These are phyloP conservation scores for Cyclaneusma minus DNA, from an alignment of 2,329 filamentous ascomycete genomes.

Conservation along the genomic window DNA sequence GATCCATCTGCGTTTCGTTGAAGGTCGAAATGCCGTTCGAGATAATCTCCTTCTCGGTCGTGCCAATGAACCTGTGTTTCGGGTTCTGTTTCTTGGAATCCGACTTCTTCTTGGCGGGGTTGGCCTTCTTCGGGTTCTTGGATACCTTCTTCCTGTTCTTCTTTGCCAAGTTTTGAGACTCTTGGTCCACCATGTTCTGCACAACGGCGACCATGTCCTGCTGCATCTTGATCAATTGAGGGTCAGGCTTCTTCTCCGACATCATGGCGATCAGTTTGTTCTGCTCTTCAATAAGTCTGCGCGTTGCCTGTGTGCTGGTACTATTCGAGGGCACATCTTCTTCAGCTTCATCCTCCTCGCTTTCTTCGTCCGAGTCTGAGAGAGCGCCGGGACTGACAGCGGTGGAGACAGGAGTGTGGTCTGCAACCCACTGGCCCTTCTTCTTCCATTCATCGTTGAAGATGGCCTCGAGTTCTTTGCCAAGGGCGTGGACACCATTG, in stretches of 20 bases:
- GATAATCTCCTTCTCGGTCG: constrained; percentile 81
- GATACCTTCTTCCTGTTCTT: constrained; percentile 35
- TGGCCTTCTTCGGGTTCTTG: constrained; percentile 38
- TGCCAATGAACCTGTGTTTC: constrained; percentile 41
- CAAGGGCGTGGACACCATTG: constrained; percentile 58
- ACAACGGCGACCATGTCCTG: constrained; percentile 48
- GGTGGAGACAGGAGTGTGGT: constrained; percentile 49
- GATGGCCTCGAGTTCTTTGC: constrained; percentile 55
- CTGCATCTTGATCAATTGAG: constrained; percentile 37
- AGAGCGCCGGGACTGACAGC: constrained; percentile 47
- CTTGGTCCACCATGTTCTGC: constrained; percentile 45
- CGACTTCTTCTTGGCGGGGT: constrained; percentile 21
- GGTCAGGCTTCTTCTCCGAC: constrained; percentile 31
- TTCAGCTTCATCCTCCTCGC: constrained; percentile 46
- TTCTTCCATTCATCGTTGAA: constrained; percentile 64
- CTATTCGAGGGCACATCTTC: constrained; percentile 31
- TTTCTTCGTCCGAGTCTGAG: constrained; percentile 59
- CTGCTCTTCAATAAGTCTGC: constrained; percentile 37
- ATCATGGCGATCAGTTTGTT: constrained; percentile 39
- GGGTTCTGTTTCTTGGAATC: constrained; percentile 12
- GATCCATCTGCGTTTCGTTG: constrained; percentile 60
- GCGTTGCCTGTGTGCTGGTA: constrained; percentile 31
- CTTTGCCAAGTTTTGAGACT: constrained; percentile 30
- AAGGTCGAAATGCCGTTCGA: constrained; percentile 73
- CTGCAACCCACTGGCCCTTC: constrained; percentile 69